Base-by-base conservation (phyloP, 2,329 filamentous ascomycete species). In the Hypoxylon sp. region DNA sequence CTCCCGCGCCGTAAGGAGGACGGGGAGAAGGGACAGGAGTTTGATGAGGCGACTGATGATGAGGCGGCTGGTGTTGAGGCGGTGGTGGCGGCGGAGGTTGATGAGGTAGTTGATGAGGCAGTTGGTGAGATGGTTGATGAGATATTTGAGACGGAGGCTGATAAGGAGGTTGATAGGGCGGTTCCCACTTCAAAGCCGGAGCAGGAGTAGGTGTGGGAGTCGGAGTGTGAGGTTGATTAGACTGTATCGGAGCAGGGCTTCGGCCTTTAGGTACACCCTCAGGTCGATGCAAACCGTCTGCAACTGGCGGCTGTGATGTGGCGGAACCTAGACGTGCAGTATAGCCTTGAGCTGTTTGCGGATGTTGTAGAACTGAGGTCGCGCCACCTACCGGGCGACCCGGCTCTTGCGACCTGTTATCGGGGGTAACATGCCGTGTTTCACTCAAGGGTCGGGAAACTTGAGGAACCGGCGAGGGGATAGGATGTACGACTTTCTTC, bases 281-380 rank as follows among this genome's bases (percentile, higher is more conserved):
- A 11, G 79, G 79, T 38, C 76, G 76, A 63, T 79, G 80, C 14
- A 78, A 58, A 21, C 73, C 74, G 57, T 80, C 79, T 11, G 74
- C 56, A 7, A 68, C 43, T n/a, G 72, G 69, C 45, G 73, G 62
- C 14, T 77, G 72, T 4, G 75, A 70, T 23, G 74, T 69, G 32
- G 63, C 66, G 23, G 77, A 72, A 57, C 73, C 63, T 6, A 78
- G 74, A 17, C 73, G 74, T 28, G 74, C 64, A 13, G 73, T 68
- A 56, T 78, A 78, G 9, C 75, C 68, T 46, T 78, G 74, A 43
- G 75, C 72, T 14, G 75, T 76, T 55, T 81, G 80, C 2, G 81
- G 81, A 63, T 78, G 79, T 65, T 83, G 80, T 48, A 82, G 76
- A 49, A 80, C 80, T 23, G 77, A 77, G 10, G 76, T 59, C n/a